Evolutionary conservation across 2,329 filamentous ascomycete species (phyloP).

Genomic region (Paracamarosporium sp.): DNA sequence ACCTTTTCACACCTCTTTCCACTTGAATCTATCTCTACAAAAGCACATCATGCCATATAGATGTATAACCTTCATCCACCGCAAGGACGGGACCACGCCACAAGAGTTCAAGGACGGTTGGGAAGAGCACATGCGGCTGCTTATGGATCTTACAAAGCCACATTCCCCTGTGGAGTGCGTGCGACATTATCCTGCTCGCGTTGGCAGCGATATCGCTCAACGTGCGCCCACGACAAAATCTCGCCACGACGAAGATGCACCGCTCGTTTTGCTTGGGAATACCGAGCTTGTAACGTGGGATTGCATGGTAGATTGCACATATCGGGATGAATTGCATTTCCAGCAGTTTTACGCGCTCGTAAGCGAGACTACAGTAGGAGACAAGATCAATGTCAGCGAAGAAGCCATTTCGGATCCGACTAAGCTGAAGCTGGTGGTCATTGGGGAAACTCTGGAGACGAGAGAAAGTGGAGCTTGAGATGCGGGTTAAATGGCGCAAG

Average conservation of each 20-base stretch:
- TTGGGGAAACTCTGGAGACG: conserved; percentile 11
- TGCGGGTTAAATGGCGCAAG: too few relatives aligned
- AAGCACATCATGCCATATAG: not conserved
- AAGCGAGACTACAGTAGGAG: conserved; percentile 10
- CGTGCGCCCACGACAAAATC: not conserved
- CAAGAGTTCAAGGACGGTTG: conserved; percentile 7
- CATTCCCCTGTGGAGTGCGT: conserved; percentile 2
- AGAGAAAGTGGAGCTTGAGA: not conserved
- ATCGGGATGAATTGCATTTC: conserved; percentile 14
- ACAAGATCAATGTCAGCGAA: conserved; percentile 6
- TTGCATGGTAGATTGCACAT: conserved; percentile 6
- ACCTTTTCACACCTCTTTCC: not conserved
- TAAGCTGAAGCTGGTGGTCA: conserved; percentile 11
- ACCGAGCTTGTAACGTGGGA: conserved; percentile 11
- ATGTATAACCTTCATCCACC: conserved; percentile 8
- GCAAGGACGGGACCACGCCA: conserved; percentile 5
- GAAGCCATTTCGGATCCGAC: conserved; percentile 7
- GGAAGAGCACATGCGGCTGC: conserved; percentile 10
- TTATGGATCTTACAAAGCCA: conserved; percentile 1
- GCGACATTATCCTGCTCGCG: conserved; percentile 12
- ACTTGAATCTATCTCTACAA: not conserved
- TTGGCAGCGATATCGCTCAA: not conserved
- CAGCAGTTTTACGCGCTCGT: conserved; percentile 13
- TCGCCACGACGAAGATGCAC: not conserved
- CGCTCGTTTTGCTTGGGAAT: conserved; percentile 11